Evolutionary conservation across 345 rosid genomes (phyloP).

Genomic region (Diplotaxis tenuifolia): DNA sequence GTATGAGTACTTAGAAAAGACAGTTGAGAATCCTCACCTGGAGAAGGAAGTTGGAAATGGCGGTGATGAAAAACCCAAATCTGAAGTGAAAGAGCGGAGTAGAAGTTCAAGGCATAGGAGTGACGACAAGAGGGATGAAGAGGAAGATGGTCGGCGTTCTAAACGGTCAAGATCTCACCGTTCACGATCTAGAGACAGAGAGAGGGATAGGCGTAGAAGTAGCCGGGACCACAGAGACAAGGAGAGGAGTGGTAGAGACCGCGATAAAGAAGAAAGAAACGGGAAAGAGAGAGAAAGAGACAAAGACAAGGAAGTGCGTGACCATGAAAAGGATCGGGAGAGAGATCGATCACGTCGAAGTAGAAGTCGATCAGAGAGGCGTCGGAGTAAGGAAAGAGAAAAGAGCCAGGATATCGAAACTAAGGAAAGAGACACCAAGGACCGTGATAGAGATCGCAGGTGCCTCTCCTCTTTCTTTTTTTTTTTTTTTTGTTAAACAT

Average conservation of each 20-base stretch:
- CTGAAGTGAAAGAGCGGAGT: conserved; percentile 48
- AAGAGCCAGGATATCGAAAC: conserved; percentile 46
- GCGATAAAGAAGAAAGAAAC: conserved; percentile 34
- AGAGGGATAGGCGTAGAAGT: conserved; percentile 58
- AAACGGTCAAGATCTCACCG: conserved; percentile 52
- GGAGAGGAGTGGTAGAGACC: conserved; percentile 52
- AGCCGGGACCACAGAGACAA: conserved; percentile 58
- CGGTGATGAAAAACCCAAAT: conserved; percentile 41
- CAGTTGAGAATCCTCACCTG: conserved; percentile 70
- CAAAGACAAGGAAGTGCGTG: conserved; percentile 50
- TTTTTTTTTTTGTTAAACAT: neutral
- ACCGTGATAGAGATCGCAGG: conserved; percentile 81
- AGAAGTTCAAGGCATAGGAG: conserved; percentile 59
- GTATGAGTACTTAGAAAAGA: conserved; percentile 89
- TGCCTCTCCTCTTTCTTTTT: conserved; percentile 26
- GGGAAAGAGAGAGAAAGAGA: conserved; percentile 49
- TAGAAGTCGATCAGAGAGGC: conserved; percentile 61
- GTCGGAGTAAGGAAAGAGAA: conserved; percentile 57
- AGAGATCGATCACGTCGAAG: conserved; percentile 52
- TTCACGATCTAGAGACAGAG: conserved; percentile 77
- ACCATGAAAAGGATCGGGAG: conserved; percentile 49
- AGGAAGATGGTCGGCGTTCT: conserved; percentile 45
- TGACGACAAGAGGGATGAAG: conserved; percentile 52
- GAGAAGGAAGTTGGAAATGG: conserved; percentile 58
- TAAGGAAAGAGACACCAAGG: conserved; percentile 58